A percentile compares a stretch with the other conserved stretches of the same genome.
phyloP scores from a whole-genome alignment of 2,329 filamentous ascomycete genomes.

The Pseudocercospora macadamiae region DNA sequence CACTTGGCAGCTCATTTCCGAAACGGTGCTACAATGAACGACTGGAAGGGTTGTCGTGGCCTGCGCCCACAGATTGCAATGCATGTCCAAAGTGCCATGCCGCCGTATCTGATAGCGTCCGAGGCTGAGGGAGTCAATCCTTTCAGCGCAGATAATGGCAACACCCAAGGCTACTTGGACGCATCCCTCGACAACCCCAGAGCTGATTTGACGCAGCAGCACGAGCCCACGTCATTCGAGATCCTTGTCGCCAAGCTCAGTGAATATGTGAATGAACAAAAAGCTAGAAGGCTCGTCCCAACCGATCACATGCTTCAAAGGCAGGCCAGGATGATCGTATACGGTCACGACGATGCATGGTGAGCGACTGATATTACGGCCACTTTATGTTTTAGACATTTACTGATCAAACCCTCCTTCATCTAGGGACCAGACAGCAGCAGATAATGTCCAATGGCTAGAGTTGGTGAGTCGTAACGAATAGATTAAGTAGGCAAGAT shows the following conservation, averaged over 20 bases:
- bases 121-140: neutral
- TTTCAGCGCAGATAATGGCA: neutral
- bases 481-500: no score
- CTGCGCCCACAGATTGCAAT: neutral
- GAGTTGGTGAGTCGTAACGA: neutral
- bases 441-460: neutral
- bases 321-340: neutral
- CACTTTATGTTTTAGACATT: no score
- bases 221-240: neutral
- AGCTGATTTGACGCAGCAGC: neutral
- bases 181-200: neutral
- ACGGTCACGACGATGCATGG: neutral
- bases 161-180: neutral
- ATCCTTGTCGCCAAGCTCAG: neutral
- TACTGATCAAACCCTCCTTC: no score
- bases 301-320: neutral
- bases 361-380: no score
- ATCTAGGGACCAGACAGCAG: neutral
- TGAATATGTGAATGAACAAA: neutral
- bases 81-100: neutral
- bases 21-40: neutral
- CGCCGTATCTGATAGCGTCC: neutral
- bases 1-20: neutral
- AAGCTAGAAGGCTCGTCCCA: neutral
- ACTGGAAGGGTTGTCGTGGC: neutral